These are phyloP conservation scores for Chloranthus sessilifolius DNA, from an alignment of 164 flowering plant species.

Conservation along the genomic window DNA sequence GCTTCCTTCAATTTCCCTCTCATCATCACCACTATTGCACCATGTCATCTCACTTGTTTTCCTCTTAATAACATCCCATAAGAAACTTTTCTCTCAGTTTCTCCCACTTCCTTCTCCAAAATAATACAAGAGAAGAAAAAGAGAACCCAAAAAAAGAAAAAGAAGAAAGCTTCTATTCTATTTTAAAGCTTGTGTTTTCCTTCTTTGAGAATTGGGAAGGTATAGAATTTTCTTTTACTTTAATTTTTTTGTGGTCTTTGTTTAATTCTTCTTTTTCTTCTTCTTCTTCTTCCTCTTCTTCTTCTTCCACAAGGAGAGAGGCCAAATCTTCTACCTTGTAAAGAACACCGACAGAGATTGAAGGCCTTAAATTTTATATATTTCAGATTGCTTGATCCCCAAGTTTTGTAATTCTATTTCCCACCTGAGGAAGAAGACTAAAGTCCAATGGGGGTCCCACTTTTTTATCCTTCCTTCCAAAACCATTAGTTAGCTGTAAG, in stretches of 20 bases:
- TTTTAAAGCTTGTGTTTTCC: slow-evolving; percentile 10
- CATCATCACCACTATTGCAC: slow-evolving; percentile 40
- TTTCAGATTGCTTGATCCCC: slow-evolving; percentile 18
- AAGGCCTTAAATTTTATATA: slow-evolving; percentile 5
- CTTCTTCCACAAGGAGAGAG: slow-evolving; percentile 4
- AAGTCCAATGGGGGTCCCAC: slow-evolving; percentile 14
- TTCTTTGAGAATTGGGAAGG: slow-evolving; percentile 19
- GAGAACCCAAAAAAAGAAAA: slow-evolving; percentile 7
- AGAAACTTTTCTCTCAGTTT: slow-evolving; percentile 1
- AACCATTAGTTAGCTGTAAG: slow-evolving; percentile 5
- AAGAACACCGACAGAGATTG: slow-evolving; percentile 2
- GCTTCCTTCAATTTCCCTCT: slow-evolving; percentile 13
- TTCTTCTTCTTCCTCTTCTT: not conserved
- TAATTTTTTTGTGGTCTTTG: slow-evolving; percentile 19
- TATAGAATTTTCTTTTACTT: slow-evolving; percentile 25
- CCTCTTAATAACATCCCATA: slow-evolving; percentile 32
- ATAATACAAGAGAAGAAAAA: slow-evolving; percentile 3
- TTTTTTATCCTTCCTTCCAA: slow-evolving; percentile 12
- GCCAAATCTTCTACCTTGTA: slow-evolving; percentile 4
- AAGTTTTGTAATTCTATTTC: slow-evolving; percentile 17
- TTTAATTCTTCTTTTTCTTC: not conserved
- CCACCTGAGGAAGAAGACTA: slow-evolving; percentile 10
- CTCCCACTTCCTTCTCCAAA: slow-evolving; percentile 17
- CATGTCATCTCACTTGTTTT: slow-evolving; percentile 49
- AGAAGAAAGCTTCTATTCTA: slow-evolving; percentile 7